A percentile compares a stretch with the other conserved stretches of the same genome.
Evolutionary conservation across 2,329 filamentous ascomycete species (phyloP).

Genomic region (Colletotrichum abscissum): DNA sequence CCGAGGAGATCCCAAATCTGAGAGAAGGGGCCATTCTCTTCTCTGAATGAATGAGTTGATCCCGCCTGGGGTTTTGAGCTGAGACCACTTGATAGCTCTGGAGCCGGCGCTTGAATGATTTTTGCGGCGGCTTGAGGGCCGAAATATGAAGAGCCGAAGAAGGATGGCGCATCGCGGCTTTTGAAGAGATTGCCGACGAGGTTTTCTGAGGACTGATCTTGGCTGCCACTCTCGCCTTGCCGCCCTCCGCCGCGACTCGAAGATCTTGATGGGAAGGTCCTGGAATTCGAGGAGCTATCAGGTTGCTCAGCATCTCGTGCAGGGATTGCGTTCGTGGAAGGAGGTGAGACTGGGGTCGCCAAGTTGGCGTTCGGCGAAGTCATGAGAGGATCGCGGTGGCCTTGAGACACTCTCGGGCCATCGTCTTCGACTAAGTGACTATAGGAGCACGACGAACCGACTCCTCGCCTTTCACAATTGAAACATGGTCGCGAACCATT

Average conservation of each 20-base stretch:
- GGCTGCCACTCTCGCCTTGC: constrained; percentile 12
- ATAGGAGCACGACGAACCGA: constrained; percentile 16
- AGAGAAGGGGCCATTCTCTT: constrained; percentile 41
- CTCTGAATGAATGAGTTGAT: constrained; percentile 24
- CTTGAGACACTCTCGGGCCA: neutral
- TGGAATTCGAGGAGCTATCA: neutral
- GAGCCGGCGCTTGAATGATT: constrained; percentile 42
- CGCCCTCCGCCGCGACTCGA: constrained; percentile 16
- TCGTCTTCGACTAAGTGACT: constrained; percentile 14
- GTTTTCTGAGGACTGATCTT: constrained; percentile 20
- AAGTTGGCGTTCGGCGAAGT: neutral
- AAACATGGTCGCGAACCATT: constrained; percentile 31
- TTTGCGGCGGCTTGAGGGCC: constrained; percentile 46
- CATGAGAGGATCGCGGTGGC: neutral
- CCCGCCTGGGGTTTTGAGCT: constrained; percentile 37
- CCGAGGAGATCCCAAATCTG: constrained; percentile 55
- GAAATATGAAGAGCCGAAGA: constrained; percentile 46
- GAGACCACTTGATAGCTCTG: constrained; percentile 40
- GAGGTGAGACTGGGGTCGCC: constrained; percentile 2
- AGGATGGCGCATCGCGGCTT: constrained; percentile 44
- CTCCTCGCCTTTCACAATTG: constrained; percentile 29
- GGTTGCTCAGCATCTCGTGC: neutral
- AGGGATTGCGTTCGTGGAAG: neutral
- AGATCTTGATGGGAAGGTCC: constrained; percentile 1
- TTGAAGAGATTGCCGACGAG: constrained; percentile 44